A percentile compares a stretch with the other conserved stretches of the same genome.
These are phyloP conservation scores for Cucumis sativus DNA, from an alignment of 306 rosid species.

Conservation along the genomic window Cucumber_9930_V3 NC_026657.2:28988001-28988500, in stretches of 20 bases:
- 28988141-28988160: conserved; percentile 20
- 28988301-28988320: conserved; percentile 30
- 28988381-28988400: neutral
- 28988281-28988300: conserved; percentile 27
- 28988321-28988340: conserved; percentile 24
- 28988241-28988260: conserved; percentile 26
- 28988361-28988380: conserved; percentile 3
- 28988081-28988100: conserved; percentile 12
- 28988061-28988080: conserved; percentile 15
- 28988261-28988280: conserved; percentile 22
- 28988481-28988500: neutral
- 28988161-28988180: conserved; percentile 25
- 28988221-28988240: conserved; percentile 28
- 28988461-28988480: neutral
- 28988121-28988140: neutral
- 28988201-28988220: conserved; percentile 14
- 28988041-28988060: conserved; percentile 8
- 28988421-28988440: neutral
- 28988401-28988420: neutral
- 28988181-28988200: conserved; percentile 15
- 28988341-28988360: conserved; percentile 8
- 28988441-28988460: neutral
- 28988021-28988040: neutral
- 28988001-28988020: conserved; percentile 18
- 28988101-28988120: conserved; percentile 23